A percentile compares a stretch with the other conserved stretches of the same genome.
These are phyloP conservation scores for Arabidopsis lyrata DNA, from an alignment of 441 rosid species.

Conservation along the genomic window DNA sequence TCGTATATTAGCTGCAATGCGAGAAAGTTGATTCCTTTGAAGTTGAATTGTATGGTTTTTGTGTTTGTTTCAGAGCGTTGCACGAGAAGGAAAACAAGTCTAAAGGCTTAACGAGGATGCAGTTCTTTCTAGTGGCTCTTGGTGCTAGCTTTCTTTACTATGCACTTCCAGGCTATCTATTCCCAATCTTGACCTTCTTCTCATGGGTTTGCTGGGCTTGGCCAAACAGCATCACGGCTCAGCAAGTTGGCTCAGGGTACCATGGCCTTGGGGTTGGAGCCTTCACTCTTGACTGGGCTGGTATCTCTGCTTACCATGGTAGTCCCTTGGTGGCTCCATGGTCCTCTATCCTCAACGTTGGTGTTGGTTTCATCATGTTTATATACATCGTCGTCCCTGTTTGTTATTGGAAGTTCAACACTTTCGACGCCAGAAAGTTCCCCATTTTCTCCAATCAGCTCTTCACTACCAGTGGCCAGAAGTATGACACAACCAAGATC, in stretches of 20 bases:
- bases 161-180: slow-evolving; percentile 82
- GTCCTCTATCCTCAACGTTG: slow-evolving; percentile 87
- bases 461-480: slow-evolving; percentile 73
- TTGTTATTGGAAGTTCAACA: slow-evolving; percentile 91
- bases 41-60: not conserved
- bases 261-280: slow-evolving; percentile 93
- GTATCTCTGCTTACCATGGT: slow-evolving; percentile 96
- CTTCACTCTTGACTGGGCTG: slow-evolving; percentile 96
- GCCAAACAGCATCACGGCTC: slow-evolving; percentile 87
- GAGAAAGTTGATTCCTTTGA: not conserved
- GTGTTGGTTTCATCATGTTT: slow-evolving; percentile 87
- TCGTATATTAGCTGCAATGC: not conserved
- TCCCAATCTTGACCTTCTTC: slow-evolving; percentile 90
- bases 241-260: slow-evolving; percentile 92
- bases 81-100: slow-evolving; percentile 75
- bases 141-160: slow-evolving; percentile 80
- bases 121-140: slow-evolving; percentile 68
- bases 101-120: slow-evolving; percentile 73
- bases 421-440: slow-evolving; percentile 80
- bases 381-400: slow-evolving; percentile 87
- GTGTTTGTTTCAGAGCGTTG: slow-evolving; percentile 66
- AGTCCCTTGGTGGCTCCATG: slow-evolving; percentile 93
- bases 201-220: slow-evolving; percentile 98
- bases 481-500: slow-evolving; percentile 85
- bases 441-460: slow-evolving; percentile 91